Evolutionary conservation across 306 rosid species (phyloP), one percentile per base, ranked within the genome.

Genomic region (Cucurbita argyrosperma): DNA sequence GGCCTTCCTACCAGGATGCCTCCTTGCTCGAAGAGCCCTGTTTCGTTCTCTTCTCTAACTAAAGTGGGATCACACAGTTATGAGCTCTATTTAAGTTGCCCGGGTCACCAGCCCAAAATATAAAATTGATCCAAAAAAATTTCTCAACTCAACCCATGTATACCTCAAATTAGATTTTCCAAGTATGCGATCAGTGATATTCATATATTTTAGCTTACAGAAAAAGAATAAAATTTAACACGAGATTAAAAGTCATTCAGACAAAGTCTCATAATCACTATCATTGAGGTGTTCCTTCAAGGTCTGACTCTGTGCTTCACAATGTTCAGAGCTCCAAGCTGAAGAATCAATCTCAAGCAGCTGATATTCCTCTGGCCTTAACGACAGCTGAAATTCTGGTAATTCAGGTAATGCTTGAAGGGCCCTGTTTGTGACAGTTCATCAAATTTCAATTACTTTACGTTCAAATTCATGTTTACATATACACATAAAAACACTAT

Each of bases 331-430:
- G 46, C 86, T 85, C 99, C 99, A 94, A 65, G 86, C 80, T 77
- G 86, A 67, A 80, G 86, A 67, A 80, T 94, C 89, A 39, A 81
- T 78, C 61, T 91, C 86, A 4, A 97, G 97, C 26, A 91, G 78
- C 70, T 79, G 85, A 82, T 84, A 94, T 13, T 89, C 95, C 71
- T 94, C 97, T 16, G 99, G 97, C 35, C 78, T 85, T 63, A 91
- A 77, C 77, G 99, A 94, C 71, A 91, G 83, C 78, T 91, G 91
- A 54, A 94, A 94, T 67, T 94, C 96, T 47, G 99, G 99, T 64
- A 94, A 82, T 7, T 89, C 97, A 42, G 99, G 99, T 82, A 94
- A 79, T 76, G 80, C 67, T 79, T 87, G 95, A 12, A 89, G 85
- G 81, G 68, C 85, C 86, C 99, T 94, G 96, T 83, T 74, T 76